phyloP scores from a whole-genome alignment of 441 rosid genomes.

The Viola pubescens region DNA sequence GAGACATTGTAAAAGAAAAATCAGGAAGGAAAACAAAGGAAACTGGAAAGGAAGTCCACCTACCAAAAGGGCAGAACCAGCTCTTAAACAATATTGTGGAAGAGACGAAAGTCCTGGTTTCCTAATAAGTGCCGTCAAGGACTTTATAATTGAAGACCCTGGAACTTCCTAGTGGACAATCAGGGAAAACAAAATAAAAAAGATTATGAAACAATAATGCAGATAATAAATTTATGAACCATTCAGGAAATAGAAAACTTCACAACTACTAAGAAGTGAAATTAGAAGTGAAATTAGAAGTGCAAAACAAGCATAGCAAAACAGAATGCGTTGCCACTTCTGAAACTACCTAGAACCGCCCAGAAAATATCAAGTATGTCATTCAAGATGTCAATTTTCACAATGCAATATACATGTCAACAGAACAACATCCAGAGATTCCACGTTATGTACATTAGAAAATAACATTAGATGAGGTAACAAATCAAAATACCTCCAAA shows the following conservation, averaged over 20 bases:
- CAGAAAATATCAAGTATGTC: too few relatives aligned
- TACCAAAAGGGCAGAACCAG: conserved; percentile 85
- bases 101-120: conserved; percentile 58
- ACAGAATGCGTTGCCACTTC: too few relatives aligned
- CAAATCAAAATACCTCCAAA: conserved; percentile 48
- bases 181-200: conserved; percentile 9
- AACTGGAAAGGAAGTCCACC: conserved; percentile 15
- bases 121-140: conserved; percentile 49
- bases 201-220: not conserved
- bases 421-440: not conserved
- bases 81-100: conserved; percentile 64
- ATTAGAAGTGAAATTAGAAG: too few relatives aligned
- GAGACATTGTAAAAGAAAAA: conserved; percentile 11
- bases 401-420: too few relatives aligned
- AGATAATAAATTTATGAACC: not conserved
- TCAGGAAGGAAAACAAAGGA: conserved; percentile 9
- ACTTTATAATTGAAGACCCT: conserved; percentile 58
- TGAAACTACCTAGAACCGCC: too few relatives aligned
- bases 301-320: too few relatives aligned
- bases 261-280: too few relatives aligned
- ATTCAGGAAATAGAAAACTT: not conserved
- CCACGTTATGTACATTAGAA: conserved; percentile 3
- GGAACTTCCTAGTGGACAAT: conserved; percentile 47
- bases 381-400: too few relatives aligned
- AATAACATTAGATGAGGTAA: conserved; percentile 9